These are phyloP conservation scores for Alternaria sp. DNA, from an alignment of 2,329 filamentous ascomycete genomes.

Conservation along the genomic window DNA sequence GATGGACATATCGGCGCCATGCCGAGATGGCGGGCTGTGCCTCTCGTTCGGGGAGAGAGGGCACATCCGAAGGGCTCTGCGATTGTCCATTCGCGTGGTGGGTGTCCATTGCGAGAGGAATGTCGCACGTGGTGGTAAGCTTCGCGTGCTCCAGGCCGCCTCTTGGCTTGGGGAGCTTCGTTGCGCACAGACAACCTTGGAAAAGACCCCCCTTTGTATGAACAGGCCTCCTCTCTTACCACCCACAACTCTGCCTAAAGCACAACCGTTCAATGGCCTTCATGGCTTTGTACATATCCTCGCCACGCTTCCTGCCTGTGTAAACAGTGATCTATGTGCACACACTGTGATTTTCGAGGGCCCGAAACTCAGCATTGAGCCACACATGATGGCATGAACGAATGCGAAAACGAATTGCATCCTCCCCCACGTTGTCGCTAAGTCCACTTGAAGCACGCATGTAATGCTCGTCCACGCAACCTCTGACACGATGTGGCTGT, in stretches of 20 bases:
- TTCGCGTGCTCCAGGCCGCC: neutral
- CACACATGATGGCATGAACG: neutral
- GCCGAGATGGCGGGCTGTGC: neutral
- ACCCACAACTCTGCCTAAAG: neutral
- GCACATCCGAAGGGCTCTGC: neutral
- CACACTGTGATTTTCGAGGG: neutral
- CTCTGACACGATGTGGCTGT: neutral
- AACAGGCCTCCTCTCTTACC: neutral
- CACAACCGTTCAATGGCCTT: neutral
- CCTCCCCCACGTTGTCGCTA: neutral
- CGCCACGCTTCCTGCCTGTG: neutral
- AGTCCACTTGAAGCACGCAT: neutral
- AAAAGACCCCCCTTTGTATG: neutral
- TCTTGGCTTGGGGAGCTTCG: constrained; percentile 3
- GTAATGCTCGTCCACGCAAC: neutral
- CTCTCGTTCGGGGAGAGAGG: neutral
- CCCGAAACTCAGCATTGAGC: neutral
- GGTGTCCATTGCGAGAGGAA: neutral
- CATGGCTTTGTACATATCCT: neutral
- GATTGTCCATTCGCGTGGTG: neutral
- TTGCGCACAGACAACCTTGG: constrained; percentile 4
- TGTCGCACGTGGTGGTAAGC: neutral
- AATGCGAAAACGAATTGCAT: neutral
- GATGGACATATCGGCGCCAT: constrained; percentile 19
- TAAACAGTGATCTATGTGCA: neutral